phyloP scores from a whole-genome alignment of 2,329 filamentous ascomycete genomes.

The Colletotrichum graminicola region DNA sequence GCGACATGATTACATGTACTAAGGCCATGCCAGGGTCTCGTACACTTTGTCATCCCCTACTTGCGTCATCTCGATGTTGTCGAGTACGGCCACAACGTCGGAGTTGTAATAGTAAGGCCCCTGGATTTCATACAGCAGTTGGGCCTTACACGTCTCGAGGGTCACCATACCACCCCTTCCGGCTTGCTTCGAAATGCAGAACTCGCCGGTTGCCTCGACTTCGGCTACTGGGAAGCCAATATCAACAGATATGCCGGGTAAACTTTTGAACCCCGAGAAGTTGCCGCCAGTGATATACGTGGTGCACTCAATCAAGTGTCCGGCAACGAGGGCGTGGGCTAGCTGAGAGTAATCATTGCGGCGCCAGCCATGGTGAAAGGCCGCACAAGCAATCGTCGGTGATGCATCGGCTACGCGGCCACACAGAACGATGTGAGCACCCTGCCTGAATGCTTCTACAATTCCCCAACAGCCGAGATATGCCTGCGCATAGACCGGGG shows the following conservation, averaged over 20 bases:
- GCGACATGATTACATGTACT: too few relatives aligned
- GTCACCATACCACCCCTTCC: slow-evolving; percentile 53
- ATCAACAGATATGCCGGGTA: slow-evolving; percentile 44
- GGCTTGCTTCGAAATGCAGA: slow-evolving; percentile 49
- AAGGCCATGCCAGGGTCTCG: neutral
- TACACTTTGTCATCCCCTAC: slow-evolving; percentile 48
- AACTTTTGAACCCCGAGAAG: slow-evolving; percentile 59
- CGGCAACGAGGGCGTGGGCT: slow-evolving; percentile 60
- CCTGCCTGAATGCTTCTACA: slow-evolving; percentile 56
- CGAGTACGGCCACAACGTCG: slow-evolving; percentile 57
- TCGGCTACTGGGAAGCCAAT: slow-evolving; percentile 64
- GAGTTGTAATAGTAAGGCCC: slow-evolving; percentile 59
- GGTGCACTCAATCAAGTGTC: slow-evolving; percentile 64
- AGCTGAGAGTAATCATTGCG: slow-evolving; percentile 59
- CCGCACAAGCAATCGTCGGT: slow-evolving; percentile 64
- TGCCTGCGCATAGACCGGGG: slow-evolving; percentile 54
- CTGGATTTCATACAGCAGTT: slow-evolving; percentile 61
- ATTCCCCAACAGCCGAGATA: slow-evolving; percentile 63
- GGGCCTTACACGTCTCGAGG: slow-evolving; percentile 50
- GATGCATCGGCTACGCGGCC: slow-evolving; percentile 59
- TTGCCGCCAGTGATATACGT: slow-evolving; percentile 65
- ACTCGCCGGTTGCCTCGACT: slow-evolving; percentile 58
- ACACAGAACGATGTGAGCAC: slow-evolving; percentile 58
- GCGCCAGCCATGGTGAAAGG: slow-evolving; percentile 64
- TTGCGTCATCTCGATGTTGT: slow-evolving; percentile 60